These are phyloP conservation scores for Ganoderma lucidum DNA, from an alignment of 1,284 basidiomycete genomes.

Conservation along the genomic window DNA sequence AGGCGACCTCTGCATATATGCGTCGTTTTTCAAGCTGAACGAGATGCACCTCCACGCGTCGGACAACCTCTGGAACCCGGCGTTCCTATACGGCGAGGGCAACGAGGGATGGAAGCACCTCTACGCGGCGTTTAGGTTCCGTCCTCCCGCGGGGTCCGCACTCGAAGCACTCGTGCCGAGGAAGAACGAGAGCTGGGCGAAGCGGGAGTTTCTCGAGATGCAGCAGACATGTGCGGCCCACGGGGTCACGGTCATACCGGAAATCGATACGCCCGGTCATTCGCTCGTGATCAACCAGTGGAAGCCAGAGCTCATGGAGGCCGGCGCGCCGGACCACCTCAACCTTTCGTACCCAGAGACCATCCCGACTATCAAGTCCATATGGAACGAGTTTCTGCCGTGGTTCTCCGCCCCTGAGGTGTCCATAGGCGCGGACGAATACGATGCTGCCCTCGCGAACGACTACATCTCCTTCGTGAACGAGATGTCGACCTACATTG, in stretches of 20 bases:
- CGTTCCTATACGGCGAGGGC: constrained; percentile 36
- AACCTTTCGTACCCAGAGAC: constrained; percentile 45
- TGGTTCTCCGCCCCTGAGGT: constrained; percentile 42
- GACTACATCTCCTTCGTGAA: constrained; percentile 46
- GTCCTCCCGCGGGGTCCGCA: constrained; percentile 40
- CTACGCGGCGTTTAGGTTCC: constrained; percentile 49
- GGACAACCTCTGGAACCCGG: constrained; percentile 41
- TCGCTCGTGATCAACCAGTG: constrained; percentile 49
- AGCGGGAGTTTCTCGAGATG: constrained; percentile 33
- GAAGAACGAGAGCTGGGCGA: constrained; percentile 45
- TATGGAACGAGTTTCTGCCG: constrained; percentile 45
- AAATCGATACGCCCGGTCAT: constrained; percentile 49
- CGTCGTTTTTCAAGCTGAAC: constrained; percentile 49
- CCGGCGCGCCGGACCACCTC: constrained; percentile 41
- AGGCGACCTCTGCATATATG: constrained; percentile 48
- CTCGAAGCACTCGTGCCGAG: constrained; percentile 42
- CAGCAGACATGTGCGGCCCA: constrained; percentile 34
- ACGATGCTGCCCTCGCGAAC: constrained; percentile 42
- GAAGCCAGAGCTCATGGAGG: constrained; percentile 48
- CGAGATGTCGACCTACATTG: constrained; percentile 41
- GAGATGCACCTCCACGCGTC: constrained; percentile 44
- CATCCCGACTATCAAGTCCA: constrained; percentile 41
- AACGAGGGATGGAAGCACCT: constrained; percentile 39
- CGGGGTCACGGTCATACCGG: constrained; percentile 44
- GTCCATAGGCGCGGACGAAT: constrained; percentile 46